These are phyloP conservation scores for Neotropicomus parvogracilis DNA, from an alignment of 1,284 basidiomycete species.

Conservation along the genomic window DNA sequence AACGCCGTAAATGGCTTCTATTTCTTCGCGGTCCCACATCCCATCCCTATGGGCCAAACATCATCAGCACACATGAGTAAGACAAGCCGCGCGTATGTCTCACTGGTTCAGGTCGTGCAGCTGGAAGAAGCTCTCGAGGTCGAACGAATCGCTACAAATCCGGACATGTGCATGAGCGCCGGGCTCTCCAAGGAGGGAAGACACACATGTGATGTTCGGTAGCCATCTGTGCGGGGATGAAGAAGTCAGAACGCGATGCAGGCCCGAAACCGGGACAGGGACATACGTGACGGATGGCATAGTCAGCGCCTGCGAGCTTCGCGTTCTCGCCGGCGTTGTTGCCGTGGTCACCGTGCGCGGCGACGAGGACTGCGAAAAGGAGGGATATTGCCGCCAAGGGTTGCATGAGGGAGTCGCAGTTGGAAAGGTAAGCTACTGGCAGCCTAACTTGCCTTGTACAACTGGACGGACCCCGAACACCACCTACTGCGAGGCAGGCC, in stretches of 20 bases:
- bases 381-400: conserved; percentile 23
- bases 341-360: conserved; percentile 33
- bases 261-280: conserved; percentile 8
- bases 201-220: conserved; percentile 79
- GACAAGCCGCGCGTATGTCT: conserved; percentile 19
- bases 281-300: conserved; percentile 54
- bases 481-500: neutral
- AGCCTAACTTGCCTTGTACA: neutral
- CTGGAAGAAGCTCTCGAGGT: conserved; percentile 77
- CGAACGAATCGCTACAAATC: conserved; percentile 65
- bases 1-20: conserved; percentile 91
- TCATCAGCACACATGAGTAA: neutral
- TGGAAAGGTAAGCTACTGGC: neutral
- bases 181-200: neutral
- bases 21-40: conserved; percentile 74
- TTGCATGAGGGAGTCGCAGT: conserved; percentile 17
- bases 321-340: conserved; percentile 19
- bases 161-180: neutral
- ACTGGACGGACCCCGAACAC: neutral
- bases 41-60: conserved; percentile 49
- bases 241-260: conserved; percentile 15
- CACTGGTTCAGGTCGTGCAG: conserved; percentile 89
- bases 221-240: conserved; percentile 58
- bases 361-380: conserved; percentile 23
- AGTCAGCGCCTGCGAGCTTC: conserved; percentile 33